phyloP scores from a whole-genome alignment of 352 stramenopile genomes.

The Pythium chondricola region DNA sequence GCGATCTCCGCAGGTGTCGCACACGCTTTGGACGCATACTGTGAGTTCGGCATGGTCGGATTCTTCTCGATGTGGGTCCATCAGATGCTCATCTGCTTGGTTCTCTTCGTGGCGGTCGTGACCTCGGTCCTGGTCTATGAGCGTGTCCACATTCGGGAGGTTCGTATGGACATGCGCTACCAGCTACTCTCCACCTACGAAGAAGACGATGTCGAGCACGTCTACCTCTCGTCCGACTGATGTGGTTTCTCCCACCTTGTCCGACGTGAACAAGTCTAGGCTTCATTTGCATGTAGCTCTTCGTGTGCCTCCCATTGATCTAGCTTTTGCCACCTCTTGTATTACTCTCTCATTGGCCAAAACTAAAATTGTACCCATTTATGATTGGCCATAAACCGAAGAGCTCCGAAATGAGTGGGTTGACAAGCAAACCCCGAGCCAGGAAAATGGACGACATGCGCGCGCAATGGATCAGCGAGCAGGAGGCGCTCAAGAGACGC shows the following conservation, averaged over 20 bases:
- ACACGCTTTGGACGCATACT: conserved; percentile 52
- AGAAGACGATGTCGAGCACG: conserved; percentile 75
- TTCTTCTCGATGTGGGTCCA: conserved; percentile 86
- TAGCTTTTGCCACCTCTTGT: too few species aligned
- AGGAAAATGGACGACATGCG: conserved; percentile 5
- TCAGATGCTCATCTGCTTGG: conserved; percentile 72
- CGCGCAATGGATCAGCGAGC: conserved; percentile 20
- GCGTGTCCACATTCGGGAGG: conserved; percentile 59
- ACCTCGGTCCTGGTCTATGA: conserved; percentile 74
- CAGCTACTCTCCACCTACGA: conserved; percentile 76
- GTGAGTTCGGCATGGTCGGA: conserved; percentile 75
- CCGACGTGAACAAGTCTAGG: not conserved
- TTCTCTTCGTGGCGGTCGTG: conserved; percentile 68
- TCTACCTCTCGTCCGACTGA: conserved; percentile 68
- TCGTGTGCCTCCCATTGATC: too few species aligned
- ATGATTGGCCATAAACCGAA: too few species aligned
- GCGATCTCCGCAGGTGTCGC: conserved; percentile 34
- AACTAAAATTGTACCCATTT: too few species aligned
- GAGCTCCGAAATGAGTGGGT: too few species aligned
- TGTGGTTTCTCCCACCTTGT: not conserved
- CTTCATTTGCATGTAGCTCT: not conserved
- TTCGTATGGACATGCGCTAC: conserved; percentile 52
- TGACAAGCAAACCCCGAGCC: too few species aligned
- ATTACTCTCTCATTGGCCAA: too few species aligned
- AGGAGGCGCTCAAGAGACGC: conserved; percentile 49